Base-by-base conservation (phyloP, 2,329 filamentous ascomycete genomes). In the Calonectria leucothoes region DNA sequence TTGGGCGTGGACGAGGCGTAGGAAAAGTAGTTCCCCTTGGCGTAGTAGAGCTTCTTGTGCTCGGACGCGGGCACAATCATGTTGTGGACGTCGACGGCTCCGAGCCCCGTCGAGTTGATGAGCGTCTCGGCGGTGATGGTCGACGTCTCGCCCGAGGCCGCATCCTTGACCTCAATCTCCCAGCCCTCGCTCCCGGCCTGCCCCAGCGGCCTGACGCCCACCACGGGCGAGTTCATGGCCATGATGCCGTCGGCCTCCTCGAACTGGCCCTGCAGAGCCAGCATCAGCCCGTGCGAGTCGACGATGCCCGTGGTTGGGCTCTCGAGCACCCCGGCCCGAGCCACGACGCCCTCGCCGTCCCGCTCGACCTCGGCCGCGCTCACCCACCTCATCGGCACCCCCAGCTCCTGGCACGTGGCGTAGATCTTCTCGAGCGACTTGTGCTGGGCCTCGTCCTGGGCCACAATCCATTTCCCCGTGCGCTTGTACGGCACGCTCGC, bases 11-110 rank as follows among this genome's bases (percentile, higher is more conserved):
- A 91, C 1, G 91, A 87, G 0, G 89, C 85, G 86, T 98, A 98
- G 35, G 93, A 94, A 86, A 97, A 98, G 87, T 99, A 99, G 73
- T 95, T 96, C 1, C 97, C 97, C 86, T 99, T 99, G 72, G 97
- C 96, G 85, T 94, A 98, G 87, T 91, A 94, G 8, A 95, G 89
- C 27, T 84, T 89, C 45, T 87, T 86, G 65, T 91, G 91, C 5
- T 89, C 85, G 0, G 86, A 83, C 0, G 85, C 78, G 0, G 93
- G 92, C 0, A 95, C 88, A 45, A 98, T 90, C 90, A 96, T 93
- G 86, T 98, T 99, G 81, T 94, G 93, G 59, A 98, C 87, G 25
- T 86, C 86, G 65, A 93, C 93, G n/a, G 96, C 95, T 74, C 91
- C 92, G n/a, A 98, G 91, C 0, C 97, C 97, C 0, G 96, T 96